Base-by-base conservation (phyloP, 306 rosid species). In the Coriaria nepalensis region DNA sequence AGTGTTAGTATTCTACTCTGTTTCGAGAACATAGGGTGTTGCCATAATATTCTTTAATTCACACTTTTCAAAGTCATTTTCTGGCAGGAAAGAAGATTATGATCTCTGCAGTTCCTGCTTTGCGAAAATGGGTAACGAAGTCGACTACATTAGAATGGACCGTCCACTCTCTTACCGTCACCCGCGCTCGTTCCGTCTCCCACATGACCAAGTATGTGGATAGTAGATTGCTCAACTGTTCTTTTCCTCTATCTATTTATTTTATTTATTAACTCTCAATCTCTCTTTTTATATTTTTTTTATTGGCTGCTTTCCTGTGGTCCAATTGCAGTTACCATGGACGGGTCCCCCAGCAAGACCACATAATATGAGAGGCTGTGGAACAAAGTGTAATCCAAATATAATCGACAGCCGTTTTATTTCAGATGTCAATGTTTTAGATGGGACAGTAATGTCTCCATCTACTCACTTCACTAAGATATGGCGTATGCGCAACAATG, bases 401-500 rank as follows among this genome's bases (percentile, higher is more conserved):
- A 82, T 60, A 73, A 63, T 85, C 42, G 95, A 92, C 37, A 77
- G 92, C 73, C 63, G 61, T 36, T 86, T 92, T 8, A 54, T 82
- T 52, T 50, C 76, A 60, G 99, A 86, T 69, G 88, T 92, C 33
- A 92, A 78, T 58, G 83, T 92, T 37, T 41, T 70, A 14, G 99
- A 92, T 62, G 88, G 81, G 51, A 86, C 99, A 10, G 37, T 76
- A 55, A 82, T 92, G 79, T 67, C 88, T 53, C 96, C 99, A 44
- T 61, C 71, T 47, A 79, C 93, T 34, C 62, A 72, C 52, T 86
- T 92, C 60, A 92, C 93, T 56, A 92, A 92, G 74, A 82, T 86
- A 61, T 92, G 99, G 96, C 73, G 83, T 67, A 69, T 92, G 88
- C 77, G 73, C 34, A 92, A 92, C 71, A 79, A 38, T 46, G 99